Evolutionary conservation across 2,329 filamentous ascomycete genomes (phyloP), one percentile per base, ranked within the genome.

Genomic region (Monosporascus sp.): DNA sequence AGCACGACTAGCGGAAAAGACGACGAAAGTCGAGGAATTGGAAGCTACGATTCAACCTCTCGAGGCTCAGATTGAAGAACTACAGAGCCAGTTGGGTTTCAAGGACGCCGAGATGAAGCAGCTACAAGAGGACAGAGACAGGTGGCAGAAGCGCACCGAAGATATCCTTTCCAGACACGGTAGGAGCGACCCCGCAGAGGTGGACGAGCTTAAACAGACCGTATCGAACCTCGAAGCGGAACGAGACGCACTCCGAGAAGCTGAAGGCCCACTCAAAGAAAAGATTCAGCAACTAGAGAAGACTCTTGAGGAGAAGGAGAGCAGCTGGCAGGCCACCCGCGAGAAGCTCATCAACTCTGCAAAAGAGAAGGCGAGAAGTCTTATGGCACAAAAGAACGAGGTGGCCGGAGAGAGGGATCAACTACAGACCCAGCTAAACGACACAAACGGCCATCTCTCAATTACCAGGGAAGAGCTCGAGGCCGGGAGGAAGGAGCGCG

Each of bases 101-200:
- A 88, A 92, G 63, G 87, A 95, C 60, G 91, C 91, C 14, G 93
- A 97, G 67, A 83, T 97, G 66, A 90, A 89, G 64, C 81, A 97
- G 58, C 79, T 97, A 9, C 88, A 95, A 60, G 88, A 94, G 63
- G 93, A 97, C 67, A 87, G 94, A 17, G 93, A 97, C 67, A 84
- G 90, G 54, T 97, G 93, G 89, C 91, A 96, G 72, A 93, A 97
- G 76, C 87, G 94, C 24, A 95, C 91, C 1, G 91, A 97, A 67
- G 90, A 95, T 62, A 97, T 99, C 57, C 82, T 99, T 49, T 91
- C 91, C 60, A 97, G 96, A 68, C 97, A 97, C 66, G 92, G 96
- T 61, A 89, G 93, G 52, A 90, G 95, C 50, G 94, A 99, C 66
- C 93, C 94, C 44, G 90, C 89, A 3, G 93, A 97, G 66, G 82